Percentiles rank a stretch among this genome's conserved stretches.
Evolutionary conservation across 345 rosid species (phyloP).

Genomic region (Syzygium grande): DNA sequence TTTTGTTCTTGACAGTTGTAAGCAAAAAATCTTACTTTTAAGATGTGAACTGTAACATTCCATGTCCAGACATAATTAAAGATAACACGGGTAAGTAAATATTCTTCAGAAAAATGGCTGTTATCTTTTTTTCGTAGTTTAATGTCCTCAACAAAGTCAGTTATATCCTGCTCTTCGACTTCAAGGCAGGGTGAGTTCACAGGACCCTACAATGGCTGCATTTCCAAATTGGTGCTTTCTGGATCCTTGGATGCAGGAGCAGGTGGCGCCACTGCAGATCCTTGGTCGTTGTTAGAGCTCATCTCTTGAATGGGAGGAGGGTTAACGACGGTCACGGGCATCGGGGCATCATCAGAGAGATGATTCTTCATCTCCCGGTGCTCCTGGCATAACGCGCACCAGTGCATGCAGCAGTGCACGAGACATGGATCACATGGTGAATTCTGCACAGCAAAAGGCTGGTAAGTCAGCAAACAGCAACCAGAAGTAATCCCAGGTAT

Average conservation of each 20-base stretch:
- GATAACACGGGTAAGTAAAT: no score
- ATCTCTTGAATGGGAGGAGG: conserved; percentile 81
- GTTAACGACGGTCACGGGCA: conserved; percentile 36
- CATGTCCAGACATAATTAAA: no score
- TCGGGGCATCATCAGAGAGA: conserved; percentile 37
- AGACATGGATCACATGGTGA: conserved; percentile 80
- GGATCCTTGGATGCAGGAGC: conserved; percentile 33
- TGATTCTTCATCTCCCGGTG: conserved; percentile 88
- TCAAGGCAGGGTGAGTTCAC: not conserved
- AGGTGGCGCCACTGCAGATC: conserved; percentile 5
- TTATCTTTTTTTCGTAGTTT: no score
- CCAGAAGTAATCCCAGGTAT: not conserved
- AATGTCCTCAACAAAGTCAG: conserved; percentile 10
- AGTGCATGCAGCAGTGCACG: conserved; percentile 81
- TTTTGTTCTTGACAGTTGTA: no score
- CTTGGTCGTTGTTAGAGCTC: conserved; percentile 33
- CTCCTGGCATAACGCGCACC: conserved; percentile 95
- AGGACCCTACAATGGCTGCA: conserved; percentile 43
- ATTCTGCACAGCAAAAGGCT: conserved; percentile 31
- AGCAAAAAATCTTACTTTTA: no score
- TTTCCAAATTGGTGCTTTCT: conserved; percentile 29
- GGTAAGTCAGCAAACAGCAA: not conserved
- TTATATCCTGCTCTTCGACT: not conserved
- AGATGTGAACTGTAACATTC: no score
- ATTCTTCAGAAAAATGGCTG: no score